Conservation (phyloP, 129 eudicot genomes). For the Pittosporum tobira region DNA sequence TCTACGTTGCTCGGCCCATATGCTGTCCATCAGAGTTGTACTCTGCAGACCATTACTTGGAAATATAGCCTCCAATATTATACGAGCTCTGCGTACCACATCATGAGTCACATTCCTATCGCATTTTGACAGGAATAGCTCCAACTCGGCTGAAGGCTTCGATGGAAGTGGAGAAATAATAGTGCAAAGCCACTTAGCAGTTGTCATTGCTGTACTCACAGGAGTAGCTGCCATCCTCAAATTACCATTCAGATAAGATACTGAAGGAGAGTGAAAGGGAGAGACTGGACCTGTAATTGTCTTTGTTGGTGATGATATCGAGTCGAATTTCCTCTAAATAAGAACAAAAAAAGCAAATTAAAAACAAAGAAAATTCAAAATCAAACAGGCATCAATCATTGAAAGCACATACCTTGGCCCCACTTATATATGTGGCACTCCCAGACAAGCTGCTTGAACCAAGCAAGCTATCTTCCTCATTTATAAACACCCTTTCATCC, state of each 20-base stretch:
- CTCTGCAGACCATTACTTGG: conserved; percentile 71
- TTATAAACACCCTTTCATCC: conserved; percentile 75
- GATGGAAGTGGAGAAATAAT: conserved; percentile 80
- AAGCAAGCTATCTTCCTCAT: conserved; percentile 79
- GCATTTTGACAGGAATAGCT: conserved; percentile 52
- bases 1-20: conserved; percentile 92
- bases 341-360: conserved; percentile 1
- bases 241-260: conserved; percentile 21
- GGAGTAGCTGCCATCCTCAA: conserved; percentile 61
- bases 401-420: conserved; percentile 59
- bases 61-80: conserved; percentile 86
- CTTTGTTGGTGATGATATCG: conserved; percentile 75
- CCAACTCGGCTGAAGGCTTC: conserved; percentile 59
- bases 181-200: conserved; percentile 89
- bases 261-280: conserved; percentile 72
- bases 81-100: conserved; percentile 67
- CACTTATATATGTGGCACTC: conserved; percentile 49
- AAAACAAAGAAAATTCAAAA: neutral
- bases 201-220: conserved; percentile 93
- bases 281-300: conserved; percentile 77
- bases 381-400: neutral
- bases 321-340: conserved; percentile 66
- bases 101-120: conserved; percentile 76
- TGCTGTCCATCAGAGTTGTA: conserved; percentile 66
- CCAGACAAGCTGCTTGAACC: conserved; percentile 90